phyloP scores from a whole-genome alignment of 2,329 filamentous ascomycete species.

The Cercospora berteroae region DNA sequence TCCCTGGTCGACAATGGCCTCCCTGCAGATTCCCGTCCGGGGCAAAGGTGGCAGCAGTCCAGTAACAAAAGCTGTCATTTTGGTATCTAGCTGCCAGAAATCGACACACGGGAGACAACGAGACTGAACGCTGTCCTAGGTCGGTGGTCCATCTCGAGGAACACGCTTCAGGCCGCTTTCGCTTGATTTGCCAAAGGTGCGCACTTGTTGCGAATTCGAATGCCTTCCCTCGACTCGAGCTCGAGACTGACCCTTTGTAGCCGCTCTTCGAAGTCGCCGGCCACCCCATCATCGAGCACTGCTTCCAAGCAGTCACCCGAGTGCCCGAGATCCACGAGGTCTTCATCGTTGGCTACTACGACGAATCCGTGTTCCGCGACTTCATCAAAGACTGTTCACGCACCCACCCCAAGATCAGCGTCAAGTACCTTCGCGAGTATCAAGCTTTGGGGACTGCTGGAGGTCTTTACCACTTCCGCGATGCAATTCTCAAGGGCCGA shows the following conservation, averaged over 20 bases:
- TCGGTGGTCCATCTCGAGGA: conserved; percentile 91
- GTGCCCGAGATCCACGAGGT: conserved; percentile 93
- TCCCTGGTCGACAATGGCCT: conserved; percentile 23
- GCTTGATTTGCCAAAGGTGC: conserved; percentile 90
- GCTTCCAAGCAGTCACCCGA: conserved; percentile 85
- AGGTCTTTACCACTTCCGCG: conserved; percentile 97
- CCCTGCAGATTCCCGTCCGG: conserved; percentile 35
- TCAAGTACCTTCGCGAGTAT: conserved; percentile 97
- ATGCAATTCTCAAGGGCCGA: conserved; percentile 93
- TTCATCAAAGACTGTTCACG: conserved; percentile 90
- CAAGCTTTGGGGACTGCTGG: conserved; percentile 93
- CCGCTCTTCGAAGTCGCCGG: conserved; percentile 97
- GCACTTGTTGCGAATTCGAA: conserved; percentile 19
- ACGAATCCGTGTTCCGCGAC: conserved; percentile 93
- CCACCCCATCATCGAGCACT: conserved; percentile 98
- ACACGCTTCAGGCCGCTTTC: conserved; percentile 93
- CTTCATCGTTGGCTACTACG: conserved; percentile 97
- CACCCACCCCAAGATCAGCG: conserved; percentile 82
- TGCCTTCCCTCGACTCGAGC: neutral
- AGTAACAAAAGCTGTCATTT: conserved; percentile 88
- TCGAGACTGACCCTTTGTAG: conserved; percentile 45
- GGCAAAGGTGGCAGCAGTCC: conserved; percentile 44
- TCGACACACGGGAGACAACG: neutral
- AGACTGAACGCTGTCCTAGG: conserved; percentile 52
- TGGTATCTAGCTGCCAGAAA: conserved; percentile 58